Percentiles rank a stretch among this genome's conserved stretches.
phyloP scores from a whole-genome alignment of 495 filamentous ascomycete species.

The Neurospora sp. region DNA sequence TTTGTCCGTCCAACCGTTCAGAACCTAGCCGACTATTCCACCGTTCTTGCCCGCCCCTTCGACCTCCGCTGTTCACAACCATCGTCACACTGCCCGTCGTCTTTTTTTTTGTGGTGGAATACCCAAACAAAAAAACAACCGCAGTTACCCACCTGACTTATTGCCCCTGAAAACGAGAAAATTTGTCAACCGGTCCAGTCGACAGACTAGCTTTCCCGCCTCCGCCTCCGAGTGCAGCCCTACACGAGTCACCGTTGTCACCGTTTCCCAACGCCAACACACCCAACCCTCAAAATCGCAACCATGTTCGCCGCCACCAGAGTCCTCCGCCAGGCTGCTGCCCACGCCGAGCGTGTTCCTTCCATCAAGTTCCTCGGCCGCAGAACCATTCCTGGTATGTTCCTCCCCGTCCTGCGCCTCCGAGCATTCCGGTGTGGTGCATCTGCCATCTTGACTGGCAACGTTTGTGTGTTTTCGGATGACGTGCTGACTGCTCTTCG shows the following conservation, averaged over 20 bases:
- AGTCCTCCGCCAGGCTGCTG: constrained; percentile 55
- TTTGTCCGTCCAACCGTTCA: not conserved
- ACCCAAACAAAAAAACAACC: not conserved
- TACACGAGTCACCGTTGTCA: not conserved
- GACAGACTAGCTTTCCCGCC: not conserved
- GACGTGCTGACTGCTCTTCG: not conserved
- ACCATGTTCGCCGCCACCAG: constrained; percentile 53
- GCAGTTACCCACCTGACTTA: not conserved
- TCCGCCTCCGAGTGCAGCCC: not conserved
- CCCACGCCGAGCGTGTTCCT: constrained; percentile 55
- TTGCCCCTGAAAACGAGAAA: not conserved
- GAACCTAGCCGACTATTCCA: not conserved
- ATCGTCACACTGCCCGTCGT: not conserved
- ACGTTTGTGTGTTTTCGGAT: not conserved
- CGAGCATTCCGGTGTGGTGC: not conserved
- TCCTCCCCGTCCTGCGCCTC: not conserved
- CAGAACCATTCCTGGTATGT: constrained; percentile 69
- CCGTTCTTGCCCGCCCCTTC: not conserved
- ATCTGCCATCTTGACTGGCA: not conserved
- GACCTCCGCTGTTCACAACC: not conserved
- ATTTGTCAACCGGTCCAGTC: not conserved
- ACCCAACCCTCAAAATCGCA: not conserved
- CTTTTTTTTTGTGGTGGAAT: not conserved
- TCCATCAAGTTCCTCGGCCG: constrained; percentile 91
- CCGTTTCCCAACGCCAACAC: not conserved